Base-by-base conservation (phyloP, 1,284 basidiomycete genomes). In the Puccinia triticina region DNA sequence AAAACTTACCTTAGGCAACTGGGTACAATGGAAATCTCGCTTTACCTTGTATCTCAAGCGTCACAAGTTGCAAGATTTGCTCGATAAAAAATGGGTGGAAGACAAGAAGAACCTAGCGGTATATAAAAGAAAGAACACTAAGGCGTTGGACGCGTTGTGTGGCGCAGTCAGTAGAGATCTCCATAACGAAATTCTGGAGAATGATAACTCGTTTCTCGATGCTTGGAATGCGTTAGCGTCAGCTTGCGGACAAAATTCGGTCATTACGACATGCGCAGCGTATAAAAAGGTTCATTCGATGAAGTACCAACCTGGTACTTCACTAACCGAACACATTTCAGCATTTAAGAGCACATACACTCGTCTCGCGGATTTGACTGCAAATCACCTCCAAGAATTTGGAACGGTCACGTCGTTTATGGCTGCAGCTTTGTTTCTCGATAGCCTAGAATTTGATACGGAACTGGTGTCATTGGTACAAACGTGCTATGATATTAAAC, bases 401-500 rank as follows among this genome's bases (percentile, higher is more conserved):
- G 64, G 64, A 18, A 43, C 64, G 0, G 64, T 67, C 16, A 67
- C 64, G 5, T 43, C 37, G 10, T 40, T 67, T 18, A 48, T 50
- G 71, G 71, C 71, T 2, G 71, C 71, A 3, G 71, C 46, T 1
- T 18, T 73, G n/a, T 73, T 73, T 26, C 26, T 73, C 0, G 48
- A 73, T 2, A 73, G 71, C n/a, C 16, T 73, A 14, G 71, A 73
- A 21, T 32, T 32, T 21, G 26, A 73, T 16, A 73, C 26, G 11
- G 46, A 73, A 29, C 53, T 73, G 3, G 32, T 16, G 2, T 21
- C 48, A 29, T 1, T 73, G 1, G 29, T 50, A 40, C 71, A 53
- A 32, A 3, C 71, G 43, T 55, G 46, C 11, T 73, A 73, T 53
- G 71, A 73, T 29, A 73, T 73, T 37, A 4, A n/a, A 8, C 71